Base-by-base conservation (phyloP, 2,329 filamentous ascomycete genomes). In the Microcyclosporella mali region DNA sequence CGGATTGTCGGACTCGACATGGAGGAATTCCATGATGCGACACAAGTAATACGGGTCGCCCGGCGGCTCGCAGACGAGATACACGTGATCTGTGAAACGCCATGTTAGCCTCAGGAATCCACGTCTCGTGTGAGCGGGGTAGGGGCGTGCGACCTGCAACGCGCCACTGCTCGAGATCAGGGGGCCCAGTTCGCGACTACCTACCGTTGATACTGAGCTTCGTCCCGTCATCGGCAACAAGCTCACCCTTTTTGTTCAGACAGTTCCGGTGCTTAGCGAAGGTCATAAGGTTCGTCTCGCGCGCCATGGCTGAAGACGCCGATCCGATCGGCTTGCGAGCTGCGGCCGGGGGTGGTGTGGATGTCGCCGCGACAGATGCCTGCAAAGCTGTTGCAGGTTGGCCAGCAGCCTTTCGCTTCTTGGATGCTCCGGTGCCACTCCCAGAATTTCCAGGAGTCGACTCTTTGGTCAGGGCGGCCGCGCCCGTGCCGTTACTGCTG, bases 11-110 rank as follows among this genome's bases (percentile, higher is more conserved):
- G 63, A 88, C 57, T 89, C 81, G 59, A 76, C 71, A 60, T 94
- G 88, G 57, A 95, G 72, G 64, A 97, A 97, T 66, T 98, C 90
- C 92, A 98, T 98, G 65, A 98, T 92, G 56, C 92, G 86, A 51
- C 86, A 92, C 52, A 98, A 73, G 66, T 98, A 98, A 70, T 98
- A 98, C 42, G 92, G 92, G 69, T 98, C 92, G 40, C 92, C 92
- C 12, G 92, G 92, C 38, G 92, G 92, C 68, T 98, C 92, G 69
- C 89, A 97, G 51, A 98, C 85, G 50, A 97, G 79, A 72, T 97
- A 98, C 55, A 95, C 87, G 71, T 97, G 81, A 67, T 86, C 82
- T 85, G 60, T 34, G 19, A 10, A 55, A n/a, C n/a, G 51, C 44
- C 55, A 53, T 55, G 58, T 70, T 60, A 70, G 68, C 57, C 58